Evolutionary conservation across 441 rosid genomes (phyloP), one percentile per base, ranked within the genome.

Genomic region (Hura crepitans): DNA sequence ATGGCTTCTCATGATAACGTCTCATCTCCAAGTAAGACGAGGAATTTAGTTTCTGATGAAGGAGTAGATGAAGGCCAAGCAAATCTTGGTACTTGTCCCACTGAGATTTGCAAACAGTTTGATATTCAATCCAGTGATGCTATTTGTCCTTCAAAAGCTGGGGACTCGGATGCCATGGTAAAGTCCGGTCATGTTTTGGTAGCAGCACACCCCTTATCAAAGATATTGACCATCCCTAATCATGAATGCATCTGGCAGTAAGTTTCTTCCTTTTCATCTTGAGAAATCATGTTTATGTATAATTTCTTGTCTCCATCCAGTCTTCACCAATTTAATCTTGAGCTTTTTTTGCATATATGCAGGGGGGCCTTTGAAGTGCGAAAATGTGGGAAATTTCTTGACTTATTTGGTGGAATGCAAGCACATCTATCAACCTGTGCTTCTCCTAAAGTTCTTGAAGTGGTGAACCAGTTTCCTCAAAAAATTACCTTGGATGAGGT

Each of bases 201-300:
- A 37, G 55, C 84, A 35, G 8, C 59, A 7, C 72, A 84, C 70
- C 59, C 68, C 70, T 62, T 77, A 74, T 43, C 62, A 39, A 82
- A 75, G 77, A 81, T 70, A 69, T 78, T 85, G 47, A 83, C 84
- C 69, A 81, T 96, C 64, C 98, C 99, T 37, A 95, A 89, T 79
- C 90, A 85, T 82, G 92, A 90, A 49, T 87, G 63, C 74, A 84
- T 91, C 71, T 96, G 99, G 98, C 96, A 84, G 99, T 96, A 91
- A 37, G 97, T 69, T 80, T n/a, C n/a, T 71, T 74, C 62, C 46
- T 69, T 35, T 62, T n/a, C 70, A 43, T n/a, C n/a, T 71, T 23
- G 25, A 17, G 68, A 14, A 23, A 30, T 54, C 31, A 37, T 64
- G 45, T 58, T 70, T 69, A 46, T 6, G 42, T 56, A 25, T 62